Conservation (phyloP, 2,329 filamentous ascomycete species). For the Elsinoe arachidis region DNA sequence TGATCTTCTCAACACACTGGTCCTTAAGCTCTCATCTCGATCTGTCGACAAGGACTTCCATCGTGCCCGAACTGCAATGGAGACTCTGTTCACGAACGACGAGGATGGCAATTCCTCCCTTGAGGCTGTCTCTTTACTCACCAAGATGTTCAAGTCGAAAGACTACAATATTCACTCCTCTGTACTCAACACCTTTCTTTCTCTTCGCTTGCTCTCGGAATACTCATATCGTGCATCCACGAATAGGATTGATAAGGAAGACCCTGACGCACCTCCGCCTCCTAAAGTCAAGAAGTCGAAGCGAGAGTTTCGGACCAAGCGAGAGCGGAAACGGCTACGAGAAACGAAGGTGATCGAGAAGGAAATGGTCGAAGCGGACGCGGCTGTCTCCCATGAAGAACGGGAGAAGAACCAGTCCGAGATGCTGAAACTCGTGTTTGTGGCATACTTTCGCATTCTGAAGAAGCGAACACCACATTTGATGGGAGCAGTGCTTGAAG, state of each 20-base stretch:
- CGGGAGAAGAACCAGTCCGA: constrained; percentile 90
- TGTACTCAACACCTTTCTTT: constrained; percentile 83
- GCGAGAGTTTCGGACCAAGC: constrained; percentile 81
- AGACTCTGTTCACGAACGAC: constrained; percentile 75
- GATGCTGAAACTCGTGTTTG: constrained; percentile 91
- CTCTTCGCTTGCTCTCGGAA: constrained; percentile 78
- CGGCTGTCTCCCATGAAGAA: constrained; percentile 83
- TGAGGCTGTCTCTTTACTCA: constrained; percentile 73
- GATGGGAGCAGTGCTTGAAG: constrained; percentile 96
- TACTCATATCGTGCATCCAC: constrained; percentile 77
- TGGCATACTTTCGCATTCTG: constrained; percentile 86
- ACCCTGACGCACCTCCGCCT: constrained; percentile 34
- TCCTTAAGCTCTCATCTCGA: constrained; percentile 69
- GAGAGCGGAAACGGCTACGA: constrained; percentile 69
- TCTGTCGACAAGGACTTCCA: constrained; percentile 64
- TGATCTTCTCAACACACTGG: constrained; percentile 78
- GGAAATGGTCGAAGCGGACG: constrained; percentile 88
- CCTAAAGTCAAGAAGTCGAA: constrained; percentile 56
- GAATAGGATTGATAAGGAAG: constrained; percentile 59
- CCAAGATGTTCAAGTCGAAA: constrained; percentile 90
- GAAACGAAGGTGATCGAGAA: constrained; percentile 84
- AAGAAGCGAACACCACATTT: constrained; percentile 73
- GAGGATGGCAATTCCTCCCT: constrained; percentile 83
- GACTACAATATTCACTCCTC: constrained; percentile 77
- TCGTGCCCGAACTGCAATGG: constrained; percentile 69